Conservation (phyloP, 2,329 filamentous ascomycete species). For the Elsinoe arachidis region DNA sequence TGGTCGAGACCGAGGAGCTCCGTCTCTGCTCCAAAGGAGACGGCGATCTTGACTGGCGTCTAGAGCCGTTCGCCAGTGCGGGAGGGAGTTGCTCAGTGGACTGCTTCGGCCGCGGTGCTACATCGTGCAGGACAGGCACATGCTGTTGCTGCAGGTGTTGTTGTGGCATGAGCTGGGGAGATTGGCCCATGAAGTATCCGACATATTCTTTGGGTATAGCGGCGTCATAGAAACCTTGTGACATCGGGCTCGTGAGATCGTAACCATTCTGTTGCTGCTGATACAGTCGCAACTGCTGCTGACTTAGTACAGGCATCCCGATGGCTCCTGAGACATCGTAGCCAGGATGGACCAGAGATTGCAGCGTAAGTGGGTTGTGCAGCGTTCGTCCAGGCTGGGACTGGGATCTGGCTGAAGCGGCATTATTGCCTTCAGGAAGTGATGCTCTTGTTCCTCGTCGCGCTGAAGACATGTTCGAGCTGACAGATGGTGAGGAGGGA, state of each 20-base stretch:
- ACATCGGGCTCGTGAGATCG: conserved; percentile 3
- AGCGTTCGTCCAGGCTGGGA: conserved; percentile 41
- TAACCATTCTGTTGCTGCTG: conserved; percentile 18
- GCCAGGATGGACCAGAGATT: conserved; percentile 30
- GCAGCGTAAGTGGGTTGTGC: conserved; percentile 31
- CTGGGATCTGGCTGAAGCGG: conserved; percentile 38
- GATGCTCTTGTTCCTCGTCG: conserved; percentile 35
- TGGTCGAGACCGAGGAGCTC: conserved; percentile 29
- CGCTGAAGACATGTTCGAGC: conserved; percentile 35
- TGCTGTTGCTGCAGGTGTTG: conserved; percentile 20
- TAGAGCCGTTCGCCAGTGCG: conserved; percentile 25
- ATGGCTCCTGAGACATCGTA: conserved; percentile 31
- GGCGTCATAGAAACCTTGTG: conserved; percentile 20
- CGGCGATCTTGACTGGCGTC: conserved; percentile 36
- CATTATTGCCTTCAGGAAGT: conserved; percentile 33
- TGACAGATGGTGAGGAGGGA: conserved; percentile 41
- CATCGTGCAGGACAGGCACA: conserved; percentile 28
- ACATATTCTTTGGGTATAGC: conserved; percentile 42
- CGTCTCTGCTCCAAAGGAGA: conserved; percentile 38
- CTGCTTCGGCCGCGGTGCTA: conserved; percentile 34
- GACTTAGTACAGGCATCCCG: conserved; percentile 25
- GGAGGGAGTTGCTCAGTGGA: conserved; percentile 35
- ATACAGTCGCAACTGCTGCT: conserved; percentile 22
- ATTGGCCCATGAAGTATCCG: conserved; percentile 41
- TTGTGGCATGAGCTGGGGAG: conserved; percentile 31